Conservation (phyloP, 495 filamentous ascomycete genomes). For the Sporormia fimetaria region DNA sequence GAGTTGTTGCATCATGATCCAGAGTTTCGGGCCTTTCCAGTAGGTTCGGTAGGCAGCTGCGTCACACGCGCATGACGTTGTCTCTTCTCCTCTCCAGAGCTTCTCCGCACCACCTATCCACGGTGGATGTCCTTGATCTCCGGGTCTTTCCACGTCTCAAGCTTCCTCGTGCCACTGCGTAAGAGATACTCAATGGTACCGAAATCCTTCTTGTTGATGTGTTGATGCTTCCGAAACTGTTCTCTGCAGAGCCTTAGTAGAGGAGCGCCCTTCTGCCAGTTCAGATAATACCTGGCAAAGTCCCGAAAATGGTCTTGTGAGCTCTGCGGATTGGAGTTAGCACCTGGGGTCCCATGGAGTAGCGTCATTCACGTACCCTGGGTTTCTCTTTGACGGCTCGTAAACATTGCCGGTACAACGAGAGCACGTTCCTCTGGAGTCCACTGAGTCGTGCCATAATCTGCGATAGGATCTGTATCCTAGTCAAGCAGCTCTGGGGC, state of each 20-base stretch:
- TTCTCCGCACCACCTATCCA: neutral
- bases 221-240: slow-evolving; percentile 64
- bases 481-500: neutral
- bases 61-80: neutral
- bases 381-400: slow-evolving; percentile 75
- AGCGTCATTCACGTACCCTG: slow-evolving; percentile 38
- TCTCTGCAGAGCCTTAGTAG: neutral
- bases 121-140: slow-evolving; percentile 68
- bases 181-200: slow-evolving; percentile 76
- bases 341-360: slow-evolving; percentile 11
- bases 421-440: slow-evolving; percentile 79
- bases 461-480: neutral
- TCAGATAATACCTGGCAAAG: slow-evolving; percentile 41
- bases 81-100: neutral
- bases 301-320: slow-evolving; percentile 42
- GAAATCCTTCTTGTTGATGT: slow-evolving; percentile 80
- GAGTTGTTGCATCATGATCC: too few species aligned
- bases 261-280: neutral
- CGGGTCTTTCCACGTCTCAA: slow-evolving; percentile 73
- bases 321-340: slow-evolving; percentile 33
- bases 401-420: slow-evolving; percentile 76
- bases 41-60: too few species aligned
- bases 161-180: slow-evolving; percentile 69
- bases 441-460: slow-evolving; percentile 55
- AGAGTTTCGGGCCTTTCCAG: too few species aligned